Evolutionary conservation across 2,329 filamentous ascomycete genomes (phyloP).

Genomic region (Cladophialophora exuberans): DNA sequence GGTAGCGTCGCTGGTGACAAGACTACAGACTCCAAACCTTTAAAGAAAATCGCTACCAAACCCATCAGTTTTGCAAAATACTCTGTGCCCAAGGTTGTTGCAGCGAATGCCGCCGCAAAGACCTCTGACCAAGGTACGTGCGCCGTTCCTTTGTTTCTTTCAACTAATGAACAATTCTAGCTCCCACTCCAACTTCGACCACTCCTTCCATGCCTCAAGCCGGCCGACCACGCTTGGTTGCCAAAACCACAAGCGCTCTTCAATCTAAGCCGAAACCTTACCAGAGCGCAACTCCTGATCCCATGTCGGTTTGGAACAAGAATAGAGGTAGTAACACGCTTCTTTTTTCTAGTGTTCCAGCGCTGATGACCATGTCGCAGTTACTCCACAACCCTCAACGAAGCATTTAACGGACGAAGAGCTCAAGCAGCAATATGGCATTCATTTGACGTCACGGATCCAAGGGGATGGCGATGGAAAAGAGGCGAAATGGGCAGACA

Average conservation of each 20-base stretch:
- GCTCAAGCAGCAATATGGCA: slow-evolving; percentile 69
- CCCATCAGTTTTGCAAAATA: slow-evolving; percentile 69
- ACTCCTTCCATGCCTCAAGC: slow-evolving; percentile 46
- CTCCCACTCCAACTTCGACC: slow-evolving; percentile 43
- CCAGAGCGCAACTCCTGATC: slow-evolving; percentile 60
- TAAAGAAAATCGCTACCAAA: slow-evolving; percentile 68
- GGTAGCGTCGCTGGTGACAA: slow-evolving; percentile 44
- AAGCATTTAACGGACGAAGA: slow-evolving; percentile 71
- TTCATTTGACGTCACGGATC: slow-evolving; percentile 67
- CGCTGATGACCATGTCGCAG: slow-evolving; percentile 52
- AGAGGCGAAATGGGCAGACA: slow-evolving; percentile 70
- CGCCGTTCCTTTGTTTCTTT: not conserved
- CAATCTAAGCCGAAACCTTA: slow-evolving; percentile 55
- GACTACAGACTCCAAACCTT: slow-evolving; percentile 50
- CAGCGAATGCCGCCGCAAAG: slow-evolving; percentile 55
- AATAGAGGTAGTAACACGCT: slow-evolving; percentile 58
- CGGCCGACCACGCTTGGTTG: slow-evolving; percentile 63
- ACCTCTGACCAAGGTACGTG: slow-evolving; percentile 57
- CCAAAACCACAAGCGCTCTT: slow-evolving; percentile 61
- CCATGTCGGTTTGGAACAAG: slow-evolving; percentile 72
- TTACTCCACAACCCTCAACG: slow-evolving; percentile 49
- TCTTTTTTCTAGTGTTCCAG: not conserved
- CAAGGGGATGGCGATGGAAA: slow-evolving; percentile 65
- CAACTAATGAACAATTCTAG: slow-evolving; percentile 36
- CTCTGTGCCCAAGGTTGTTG: slow-evolving; percentile 64